Evolutionary conservation across 371 early-diverging fungal genomes (phyloP).

Genomic region (Polyrhizophydium stewartii): DNA sequence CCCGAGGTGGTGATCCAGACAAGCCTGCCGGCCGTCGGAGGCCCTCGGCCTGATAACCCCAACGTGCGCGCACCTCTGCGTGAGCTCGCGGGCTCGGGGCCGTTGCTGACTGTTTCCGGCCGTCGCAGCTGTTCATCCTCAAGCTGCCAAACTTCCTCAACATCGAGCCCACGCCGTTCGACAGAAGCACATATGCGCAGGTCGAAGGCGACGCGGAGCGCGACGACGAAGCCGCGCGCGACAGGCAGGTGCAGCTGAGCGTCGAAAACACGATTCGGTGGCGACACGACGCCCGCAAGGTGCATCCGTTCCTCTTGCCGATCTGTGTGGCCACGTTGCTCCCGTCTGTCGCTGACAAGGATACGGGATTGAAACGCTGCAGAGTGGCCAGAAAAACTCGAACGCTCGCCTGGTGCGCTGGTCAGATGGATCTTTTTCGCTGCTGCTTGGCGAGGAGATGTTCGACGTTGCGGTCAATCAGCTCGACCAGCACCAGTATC

Average conservation of each 20-base stretch:
- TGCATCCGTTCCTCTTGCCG: too few relatives aligned
- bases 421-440: slow-evolving; percentile 73
- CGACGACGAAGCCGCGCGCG: slow-evolving; percentile 15
- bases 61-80: neutral
- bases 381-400: slow-evolving; percentile 47
- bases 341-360: neutral
- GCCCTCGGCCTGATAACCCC: neutral
- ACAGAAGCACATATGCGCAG: slow-evolving; percentile 53
- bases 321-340: too few relatives aligned
- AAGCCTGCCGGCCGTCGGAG: neutral
- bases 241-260: slow-evolving; percentile 35
- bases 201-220: slow-evolving; percentile 30
- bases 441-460: slow-evolving; percentile 71
- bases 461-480: slow-evolving; percentile 63
- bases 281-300: slow-evolving; percentile 40
- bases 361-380: neutral
- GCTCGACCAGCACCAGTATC: slow-evolving; percentile 60
- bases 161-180: slow-evolving; percentile 66
- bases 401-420: slow-evolving; percentile 79
- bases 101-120: too few relatives aligned
- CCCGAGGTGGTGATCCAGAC: neutral
- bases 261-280: slow-evolving; percentile 79
- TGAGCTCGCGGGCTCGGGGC: too few relatives aligned
- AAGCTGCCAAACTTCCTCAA: slow-evolving; percentile 71
- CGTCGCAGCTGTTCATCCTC: slow-evolving; percentile 55